A percentile compares a stretch with the other conserved stretches of the same genome.
phyloP scores from a whole-genome alignment of 2,329 filamentous ascomycete genomes.

The Paradendryphiella salina region DNA sequence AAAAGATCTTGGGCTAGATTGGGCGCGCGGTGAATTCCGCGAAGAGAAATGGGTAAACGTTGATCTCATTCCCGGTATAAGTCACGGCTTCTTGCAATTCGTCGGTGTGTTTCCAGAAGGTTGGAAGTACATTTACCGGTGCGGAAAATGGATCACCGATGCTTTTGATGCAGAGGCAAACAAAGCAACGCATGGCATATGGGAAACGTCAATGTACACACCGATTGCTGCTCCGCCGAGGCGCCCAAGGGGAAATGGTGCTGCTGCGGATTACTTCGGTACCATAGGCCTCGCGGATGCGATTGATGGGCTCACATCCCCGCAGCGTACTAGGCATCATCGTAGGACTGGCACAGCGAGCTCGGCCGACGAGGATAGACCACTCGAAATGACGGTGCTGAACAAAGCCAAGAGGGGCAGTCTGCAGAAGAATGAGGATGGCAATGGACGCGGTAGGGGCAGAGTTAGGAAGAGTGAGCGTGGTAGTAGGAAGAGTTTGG shows the following conservation, averaged over 20 bases:
- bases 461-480: slow-evolving; percentile 34
- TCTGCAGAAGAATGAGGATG: slow-evolving; percentile 14
- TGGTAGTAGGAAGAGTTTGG: slow-evolving; percentile 47
- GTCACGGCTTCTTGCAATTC: slow-evolving; percentile 93
- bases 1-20: slow-evolving; percentile 60
- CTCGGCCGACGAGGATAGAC: slow-evolving; percentile 76
- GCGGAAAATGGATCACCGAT: slow-evolving; percentile 78
- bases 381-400: slow-evolving; percentile 72
- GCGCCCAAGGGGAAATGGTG: slow-evolving; percentile 49
- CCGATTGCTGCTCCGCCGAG: slow-evolving; percentile 1
- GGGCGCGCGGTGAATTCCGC: slow-evolving; percentile 61
- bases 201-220: slow-evolving; percentile 20
- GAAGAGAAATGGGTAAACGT: slow-evolving; percentile 80
- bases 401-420: slow-evolving; percentile 27
- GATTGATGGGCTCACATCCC: slow-evolving; percentile 59
- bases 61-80: slow-evolving; percentile 81
- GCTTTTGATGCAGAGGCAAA: slow-evolving; percentile 61
- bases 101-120: slow-evolving; percentile 84
- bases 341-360: slow-evolving; percentile 55
- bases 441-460: slow-evolving; percentile 22
- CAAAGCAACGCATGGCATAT: slow-evolving; percentile 4
- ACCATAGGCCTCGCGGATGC: slow-evolving; percentile 75
- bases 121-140: slow-evolving; percentile 82
- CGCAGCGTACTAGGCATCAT: slow-evolving; percentile 49
- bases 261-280: slow-evolving; percentile 67